Percentiles rank a stretch among this genome's conserved stretches.
phyloP scores from a whole-genome alignment of 129 eudicot genomes.

The Helianthus tuberosus region DNA sequence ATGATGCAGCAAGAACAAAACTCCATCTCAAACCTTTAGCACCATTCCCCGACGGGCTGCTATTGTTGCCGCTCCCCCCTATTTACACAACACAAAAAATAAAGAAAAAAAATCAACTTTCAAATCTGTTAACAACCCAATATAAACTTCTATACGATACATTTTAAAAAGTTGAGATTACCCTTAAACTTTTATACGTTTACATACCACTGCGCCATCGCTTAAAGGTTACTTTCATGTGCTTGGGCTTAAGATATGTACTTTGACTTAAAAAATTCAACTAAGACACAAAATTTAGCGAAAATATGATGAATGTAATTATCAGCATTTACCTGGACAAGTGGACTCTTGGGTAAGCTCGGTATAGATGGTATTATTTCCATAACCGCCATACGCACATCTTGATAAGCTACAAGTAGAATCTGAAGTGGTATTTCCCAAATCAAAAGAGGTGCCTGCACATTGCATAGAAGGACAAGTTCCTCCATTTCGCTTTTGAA shows the following conservation, averaged over 20 bases:
- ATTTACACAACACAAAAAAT: conserved; percentile 5
- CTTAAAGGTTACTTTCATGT: neutral
- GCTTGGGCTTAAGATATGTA: neutral
- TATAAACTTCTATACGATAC: too few species aligned
- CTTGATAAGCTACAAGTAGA: conserved; percentile 55
- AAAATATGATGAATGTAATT: neutral
- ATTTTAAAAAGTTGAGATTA: too few species aligned
- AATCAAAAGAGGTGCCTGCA: conserved; percentile 31
- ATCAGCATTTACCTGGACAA: conserved; percentile 56
- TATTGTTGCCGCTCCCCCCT: conserved; percentile 16
- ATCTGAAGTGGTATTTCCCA: conserved; percentile 56
- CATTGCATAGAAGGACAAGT: conserved; percentile 62
- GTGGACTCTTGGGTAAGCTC: conserved; percentile 42
- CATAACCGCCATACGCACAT: conserved; percentile 76
- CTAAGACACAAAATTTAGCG: neutral
- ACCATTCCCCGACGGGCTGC: conserved; percentile 26
- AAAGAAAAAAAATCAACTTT: neutral
- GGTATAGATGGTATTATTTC: conserved; percentile 41
- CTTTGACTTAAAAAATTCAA: conserved; percentile 4
- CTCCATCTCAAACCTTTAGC: conserved; percentile 21
- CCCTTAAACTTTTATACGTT: too few species aligned
- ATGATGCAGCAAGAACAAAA: conserved; percentile 27
- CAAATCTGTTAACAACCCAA: neutral
- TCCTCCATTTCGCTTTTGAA: conserved; percentile 35
- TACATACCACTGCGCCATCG: neutral